Base-by-base conservation (phyloP, 768 basidiomycete genomes). In the Trametes elegans region DNA sequence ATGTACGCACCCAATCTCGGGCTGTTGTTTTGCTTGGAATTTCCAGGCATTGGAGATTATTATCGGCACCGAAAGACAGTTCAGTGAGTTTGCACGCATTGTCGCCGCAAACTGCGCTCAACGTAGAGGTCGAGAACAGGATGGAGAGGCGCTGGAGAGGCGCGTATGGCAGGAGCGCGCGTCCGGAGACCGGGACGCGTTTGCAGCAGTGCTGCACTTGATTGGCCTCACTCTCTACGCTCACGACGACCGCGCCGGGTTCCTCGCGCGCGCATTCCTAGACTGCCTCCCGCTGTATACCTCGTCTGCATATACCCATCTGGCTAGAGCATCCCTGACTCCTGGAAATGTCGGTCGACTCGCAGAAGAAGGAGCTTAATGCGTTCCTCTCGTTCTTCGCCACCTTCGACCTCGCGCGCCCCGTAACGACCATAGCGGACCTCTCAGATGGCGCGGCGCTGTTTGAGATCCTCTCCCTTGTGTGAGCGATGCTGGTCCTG, bases 361-460 rank as follows among this genome's bases (percentile, higher is more conserved):
- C 70, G 36, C 71, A 75, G 64, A 68, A 64, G 58, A 82, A 83
- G 66, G 90, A 93, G 70, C 77, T 89, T 54, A 80, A 85, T 58
- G 90, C 91, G 5, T 92, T 93, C 74, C 74, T 90, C 70, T 79
- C 85, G 51, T 93, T 92, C 75, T 86, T 93, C 59, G 73, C 81
- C 4, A 84, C 85, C 18, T 92, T 93, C 68, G 70, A 79, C 44
- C 82, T 93, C 44, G 70, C 81, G 5, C 76, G 83, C 31, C 80
- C 87, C 3, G 83, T 90, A 8, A 71, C 82, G 0, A 73, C 80
- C 27, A 71, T 84, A 21, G 71, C 80, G 24, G 88, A 93, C 76
- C 83, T 95, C 60, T 84, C 82, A 62, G 92, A 94, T 72, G 92
- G 90, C 0, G 78, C 81, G 14, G 83, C 83, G 8, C 77, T 94